Percentiles rank a stretch among this genome's conserved stretches.
These are phyloP conservation scores for Fusarium chaquense DNA, from an alignment of 2,329 filamentous ascomycete genomes.

Conservation along the genomic window DNA sequence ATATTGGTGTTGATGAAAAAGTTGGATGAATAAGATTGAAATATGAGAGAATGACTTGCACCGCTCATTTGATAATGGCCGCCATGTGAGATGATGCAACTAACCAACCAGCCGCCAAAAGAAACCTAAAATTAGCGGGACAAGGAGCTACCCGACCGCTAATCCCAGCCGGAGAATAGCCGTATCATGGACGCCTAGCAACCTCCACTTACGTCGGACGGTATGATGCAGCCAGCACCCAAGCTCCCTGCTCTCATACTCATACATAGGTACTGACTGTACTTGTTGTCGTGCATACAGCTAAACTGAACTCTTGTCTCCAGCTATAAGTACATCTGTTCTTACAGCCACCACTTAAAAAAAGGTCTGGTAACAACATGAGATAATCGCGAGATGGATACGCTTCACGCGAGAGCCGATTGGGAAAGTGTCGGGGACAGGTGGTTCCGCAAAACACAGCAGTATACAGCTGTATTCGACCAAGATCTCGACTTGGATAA, in stretches of 20 bases:
- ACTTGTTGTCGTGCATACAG: conserved; percentile 24
- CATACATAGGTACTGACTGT: conserved; percentile 1
- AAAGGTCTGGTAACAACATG: conserved; percentile 45
- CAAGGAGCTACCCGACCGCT: conserved; percentile 28
- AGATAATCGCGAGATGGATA: conserved; percentile 62
- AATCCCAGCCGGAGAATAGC: conserved; percentile 52
- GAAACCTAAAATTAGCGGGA: conserved; percentile 27
- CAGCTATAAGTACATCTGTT: conserved; percentile 11
- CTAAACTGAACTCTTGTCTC: conserved; percentile 26
- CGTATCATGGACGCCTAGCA: conserved; percentile 30
- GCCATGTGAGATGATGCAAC: conserved; percentile 47
- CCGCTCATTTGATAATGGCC: conserved; percentile 32
- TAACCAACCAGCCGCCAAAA: conserved; percentile 31
- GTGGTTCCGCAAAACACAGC: conserved; percentile 94
- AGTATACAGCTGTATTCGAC: conserved; percentile 95
- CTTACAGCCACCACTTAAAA: not conserved
- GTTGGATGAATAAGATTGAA: conserved; percentile 4
- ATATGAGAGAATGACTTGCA: conserved; percentile 20
- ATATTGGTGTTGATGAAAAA: not conserved
- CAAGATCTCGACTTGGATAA: conserved; percentile 94
- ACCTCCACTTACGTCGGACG: conserved; percentile 27
- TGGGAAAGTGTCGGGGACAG: conserved; percentile 95
- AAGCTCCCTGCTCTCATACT: conserved; percentile 21
- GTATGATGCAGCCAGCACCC: conserved; percentile 33
- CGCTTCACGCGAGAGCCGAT: conserved; percentile 79